A percentile compares a stretch with the other conserved stretches of the same genome.
phyloP scores from a whole-genome alignment of 1,139 yeast genomes.

The Hyphopichia fennica region DNA sequence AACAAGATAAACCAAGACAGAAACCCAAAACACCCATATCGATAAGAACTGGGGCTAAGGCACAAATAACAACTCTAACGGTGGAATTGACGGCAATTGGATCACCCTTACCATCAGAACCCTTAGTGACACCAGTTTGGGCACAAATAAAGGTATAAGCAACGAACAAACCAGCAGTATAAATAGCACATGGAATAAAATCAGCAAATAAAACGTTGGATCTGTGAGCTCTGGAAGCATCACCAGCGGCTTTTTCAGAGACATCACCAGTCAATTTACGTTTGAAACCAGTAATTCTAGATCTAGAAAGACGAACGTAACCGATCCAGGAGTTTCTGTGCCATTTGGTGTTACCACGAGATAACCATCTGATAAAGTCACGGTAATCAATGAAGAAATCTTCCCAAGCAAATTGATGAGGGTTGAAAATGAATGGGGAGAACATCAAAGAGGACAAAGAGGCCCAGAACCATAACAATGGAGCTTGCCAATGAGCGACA shows the following conservation, averaged over 20 bases:
- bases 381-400: slow-evolving; percentile 98
- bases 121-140: slow-evolving; percentile 84
- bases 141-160: slow-evolving; percentile 95
- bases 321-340: slow-evolving; percentile 99
- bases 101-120: slow-evolving; percentile 26
- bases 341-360: slow-evolving; percentile 98
- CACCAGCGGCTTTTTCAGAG: slow-evolving; percentile 94
- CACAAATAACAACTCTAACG: slow-evolving; percentile 82
- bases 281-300: slow-evolving; percentile 98
- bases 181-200: slow-evolving; percentile 76
- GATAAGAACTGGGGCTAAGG: slow-evolving; percentile 88
- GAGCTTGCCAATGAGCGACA: slow-evolving; percentile 95
- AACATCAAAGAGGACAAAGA: slow-evolving; percentile 86
- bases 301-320: slow-evolving; percentile 90
- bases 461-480: slow-evolving; percentile 98
- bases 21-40: slow-evolving; percentile 82
- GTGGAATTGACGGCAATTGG: slow-evolving; percentile 70
- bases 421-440: slow-evolving; percentile 95
- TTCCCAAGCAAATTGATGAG: slow-evolving; percentile 99
- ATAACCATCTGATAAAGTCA: slow-evolving; percentile 96
- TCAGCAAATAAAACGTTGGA: slow-evolving; percentile 84
- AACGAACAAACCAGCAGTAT: slow-evolving; percentile 88
- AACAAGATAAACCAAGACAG: slow-evolving; percentile 82
- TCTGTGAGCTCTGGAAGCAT: slow-evolving; percentile 92
- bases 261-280: slow-evolving; percentile 83